Evolutionary conservation across 805 yeast genomes (phyloP).

Genomic region (Sugiyamaella americana): DNA sequence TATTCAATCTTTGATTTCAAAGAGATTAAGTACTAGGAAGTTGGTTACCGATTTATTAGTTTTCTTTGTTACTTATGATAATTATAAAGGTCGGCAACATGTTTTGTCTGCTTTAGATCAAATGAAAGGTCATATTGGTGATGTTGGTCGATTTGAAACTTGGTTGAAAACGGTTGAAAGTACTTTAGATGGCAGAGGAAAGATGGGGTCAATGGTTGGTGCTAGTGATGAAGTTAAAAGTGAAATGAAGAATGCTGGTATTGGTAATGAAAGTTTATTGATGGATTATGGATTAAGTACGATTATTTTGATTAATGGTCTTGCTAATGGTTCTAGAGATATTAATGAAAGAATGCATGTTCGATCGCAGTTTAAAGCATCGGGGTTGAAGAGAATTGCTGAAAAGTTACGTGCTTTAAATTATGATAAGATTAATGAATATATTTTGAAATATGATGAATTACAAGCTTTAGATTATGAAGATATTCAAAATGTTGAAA

Average conservation of each 20-base stretch:
- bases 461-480: conserved; percentile 50
- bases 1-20: conserved; percentile 66
- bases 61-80: conserved; percentile 43
- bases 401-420: conserved; percentile 46
- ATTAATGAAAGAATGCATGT: conserved; percentile 44
- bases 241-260: conserved; percentile 54
- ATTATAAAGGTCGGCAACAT: conserved; percentile 47
- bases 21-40: conserved; percentile 67
- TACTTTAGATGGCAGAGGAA: conserved; percentile 79
- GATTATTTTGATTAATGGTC: conserved; percentile 61
- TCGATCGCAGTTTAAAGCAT: conserved; percentile 53
- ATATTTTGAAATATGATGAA: conserved; percentile 56
- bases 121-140: conserved; percentile 35
- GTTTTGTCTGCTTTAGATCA: conserved; percentile 49
- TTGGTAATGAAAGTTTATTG: conserved; percentile 52
- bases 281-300: conserved; percentile 68
- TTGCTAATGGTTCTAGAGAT: conserved; percentile 35
- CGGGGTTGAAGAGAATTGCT: conserved; percentile 51
- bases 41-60: conserved; percentile 73
- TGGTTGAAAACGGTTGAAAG: conserved; percentile 65
- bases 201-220: conserved; percentile 85
- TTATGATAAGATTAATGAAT: conserved; percentile 55
- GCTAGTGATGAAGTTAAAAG: conserved; percentile 75
- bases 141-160: conserved; percentile 46
- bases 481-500: conserved; percentile 36